A percentile compares a stretch with the other conserved stretches of the same genome.
phyloP scores from a whole-genome alignment of 148 eudicot species.

The Silene uniflora region DNA sequence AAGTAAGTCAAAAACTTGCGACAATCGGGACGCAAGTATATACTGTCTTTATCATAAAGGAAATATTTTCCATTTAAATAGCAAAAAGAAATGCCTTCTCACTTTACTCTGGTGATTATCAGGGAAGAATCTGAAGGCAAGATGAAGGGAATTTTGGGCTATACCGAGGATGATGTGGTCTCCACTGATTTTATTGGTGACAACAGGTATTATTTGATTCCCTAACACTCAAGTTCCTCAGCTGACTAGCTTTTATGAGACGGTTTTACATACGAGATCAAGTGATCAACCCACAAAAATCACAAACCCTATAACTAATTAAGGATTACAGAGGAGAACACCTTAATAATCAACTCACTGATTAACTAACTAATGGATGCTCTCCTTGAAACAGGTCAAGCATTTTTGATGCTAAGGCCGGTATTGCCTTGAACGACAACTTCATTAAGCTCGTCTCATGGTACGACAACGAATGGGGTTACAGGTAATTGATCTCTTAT shows the following conservation, averaged over 20 bases:
- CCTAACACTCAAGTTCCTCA: no score
- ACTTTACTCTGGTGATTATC: neutral
- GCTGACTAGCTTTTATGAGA: no score
- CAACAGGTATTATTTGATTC: slow-evolving; percentile 41
- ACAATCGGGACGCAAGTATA: no score
- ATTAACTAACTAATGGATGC: neutral
- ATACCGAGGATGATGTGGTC: slow-evolving; percentile 70
- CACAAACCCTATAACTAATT: no score
- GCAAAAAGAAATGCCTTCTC: neutral
- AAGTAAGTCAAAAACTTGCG: slow-evolving; percentile 33
- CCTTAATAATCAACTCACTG: no score
- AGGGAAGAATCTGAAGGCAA: slow-evolving; percentile 76
- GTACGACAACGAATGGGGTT: slow-evolving; percentile 95
- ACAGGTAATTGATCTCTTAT: slow-evolving; percentile 52
- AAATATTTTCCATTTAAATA: neutral
- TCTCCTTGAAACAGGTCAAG: slow-evolving; percentile 49
- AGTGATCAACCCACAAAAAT: no score
- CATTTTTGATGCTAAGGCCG: slow-evolving; percentile 93
- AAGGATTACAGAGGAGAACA: no score
- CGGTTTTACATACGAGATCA: no score
- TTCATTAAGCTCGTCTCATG: slow-evolving; percentile 80
- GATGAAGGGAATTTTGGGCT: slow-evolving; percentile 69
- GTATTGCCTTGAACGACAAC: slow-evolving; percentile 69
- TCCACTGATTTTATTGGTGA: slow-evolving; percentile 69
- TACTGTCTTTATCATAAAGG: neutral